phyloP scores from a whole-genome alignment of 768 basidiomycete genomes.

The Pisolithus orientalis region DNA sequence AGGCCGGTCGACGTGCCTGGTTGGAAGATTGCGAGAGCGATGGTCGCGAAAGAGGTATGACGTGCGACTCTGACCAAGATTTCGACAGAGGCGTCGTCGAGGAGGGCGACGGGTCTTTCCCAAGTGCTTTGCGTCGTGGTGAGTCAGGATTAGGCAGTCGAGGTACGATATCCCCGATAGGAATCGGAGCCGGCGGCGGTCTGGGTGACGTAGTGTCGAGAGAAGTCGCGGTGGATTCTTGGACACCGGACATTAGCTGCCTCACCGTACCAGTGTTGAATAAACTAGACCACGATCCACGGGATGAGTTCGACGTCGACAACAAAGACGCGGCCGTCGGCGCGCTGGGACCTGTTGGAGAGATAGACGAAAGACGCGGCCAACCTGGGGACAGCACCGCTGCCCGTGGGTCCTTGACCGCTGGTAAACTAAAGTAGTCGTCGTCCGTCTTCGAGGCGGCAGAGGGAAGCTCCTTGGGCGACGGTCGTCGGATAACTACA shows the following conservation, averaged over 20 bases:
- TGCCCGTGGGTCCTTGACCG: slow-evolving; percentile 31
- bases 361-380: slow-evolving; percentile 42
- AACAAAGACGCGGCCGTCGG: slow-evolving; percentile 35
- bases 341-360: slow-evolving; percentile 35
- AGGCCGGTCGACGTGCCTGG: slow-evolving; percentile 32
- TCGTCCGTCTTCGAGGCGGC: slow-evolving; percentile 23
- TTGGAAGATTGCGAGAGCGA: slow-evolving; percentile 40
- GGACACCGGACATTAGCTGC: slow-evolving; percentile 60
- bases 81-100: slow-evolving; percentile 36
- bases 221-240: slow-evolving; percentile 42
- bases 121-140: slow-evolving; percentile 20
- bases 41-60: slow-evolving; percentile 20
- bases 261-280: slow-evolving; percentile 63
- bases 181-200: slow-evolving; percentile 19
- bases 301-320: slow-evolving; percentile 55
- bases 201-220: slow-evolving; percentile 19
- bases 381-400: slow-evolving; percentile 44
- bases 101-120: slow-evolving; percentile 19
- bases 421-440: slow-evolving; percentile 55
- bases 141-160: slow-evolving; percentile 21
- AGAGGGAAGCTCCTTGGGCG: slow-evolving; percentile 13
- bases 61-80: slow-evolving; percentile 51
- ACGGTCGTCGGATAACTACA: slow-evolving; percentile 10
- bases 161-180: slow-evolving; percentile 13
- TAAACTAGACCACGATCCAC: slow-evolving; percentile 77